These are phyloP conservation scores for Haematococcus sp. DNA, from an alignment of 139 green algal species.

Conservation along the genomic window DNA sequence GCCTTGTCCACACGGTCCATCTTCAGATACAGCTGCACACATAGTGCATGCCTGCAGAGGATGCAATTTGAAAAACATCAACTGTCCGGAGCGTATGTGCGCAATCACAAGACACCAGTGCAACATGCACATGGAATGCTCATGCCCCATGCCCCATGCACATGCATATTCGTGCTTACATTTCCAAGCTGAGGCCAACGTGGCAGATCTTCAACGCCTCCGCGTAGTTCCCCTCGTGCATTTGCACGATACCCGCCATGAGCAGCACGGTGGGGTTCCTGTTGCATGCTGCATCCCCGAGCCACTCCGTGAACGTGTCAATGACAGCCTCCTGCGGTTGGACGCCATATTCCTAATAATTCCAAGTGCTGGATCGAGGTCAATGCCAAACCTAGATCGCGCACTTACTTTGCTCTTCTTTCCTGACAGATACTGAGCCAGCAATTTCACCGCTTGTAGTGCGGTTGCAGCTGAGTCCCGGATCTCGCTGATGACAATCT, in stretches of 20 bases:
- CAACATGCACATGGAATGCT: too few species aligned
- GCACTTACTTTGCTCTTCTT: slow-evolving; percentile 50
- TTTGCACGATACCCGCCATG: slow-evolving; percentile 6
- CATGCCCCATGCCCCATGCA: not conserved
- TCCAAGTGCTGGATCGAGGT: not conserved
- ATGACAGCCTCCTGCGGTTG: slow-evolving; percentile 58
- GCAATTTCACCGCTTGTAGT: slow-evolving; percentile 86
- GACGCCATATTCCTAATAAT: not conserved
- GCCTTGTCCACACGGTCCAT: slow-evolving; percentile 92
- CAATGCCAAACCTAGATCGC: slow-evolving; percentile 2
- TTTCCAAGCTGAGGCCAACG: slow-evolving; percentile 64
- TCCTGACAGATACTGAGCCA: slow-evolving; percentile 77
- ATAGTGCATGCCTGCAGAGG: slow-evolving; percentile 64
- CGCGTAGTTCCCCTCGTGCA: slow-evolving; percentile 84
- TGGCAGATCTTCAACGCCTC: slow-evolving; percentile 92
- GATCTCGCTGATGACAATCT: slow-evolving; percentile 94
- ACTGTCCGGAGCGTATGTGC: too few species aligned
- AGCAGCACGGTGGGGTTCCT: slow-evolving; percentile 59
- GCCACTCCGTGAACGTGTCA: slow-evolving; percentile 65
- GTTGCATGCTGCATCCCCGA: slow-evolving; percentile 70
- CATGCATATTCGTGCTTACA: slow-evolving; percentile 48
- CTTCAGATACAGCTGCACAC: slow-evolving; percentile 80
- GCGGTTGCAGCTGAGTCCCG: slow-evolving; percentile 59
- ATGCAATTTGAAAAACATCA: slow-evolving; percentile 5
- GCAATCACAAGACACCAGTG: too few species aligned